phyloP scores from a whole-genome alignment of 768 basidiomycete genomes.

The Suillus subluteus region DNA sequence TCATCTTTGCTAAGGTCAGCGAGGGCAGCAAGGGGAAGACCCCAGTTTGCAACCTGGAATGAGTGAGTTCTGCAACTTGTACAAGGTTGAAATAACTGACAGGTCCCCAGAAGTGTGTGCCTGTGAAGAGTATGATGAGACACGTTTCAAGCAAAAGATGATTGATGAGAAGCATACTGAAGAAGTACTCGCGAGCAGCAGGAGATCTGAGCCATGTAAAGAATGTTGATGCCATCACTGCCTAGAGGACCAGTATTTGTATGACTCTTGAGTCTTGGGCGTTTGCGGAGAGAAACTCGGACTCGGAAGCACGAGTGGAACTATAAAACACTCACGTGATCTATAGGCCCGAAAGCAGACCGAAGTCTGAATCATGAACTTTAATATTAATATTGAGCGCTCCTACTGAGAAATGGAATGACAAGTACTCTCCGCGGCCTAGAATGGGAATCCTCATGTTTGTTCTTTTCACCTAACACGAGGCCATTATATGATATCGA shows the following conservation, averaged over 20 bases:
- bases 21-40: constrained; percentile 91
- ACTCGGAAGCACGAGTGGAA: background rate
- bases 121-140: constrained; percentile 45
- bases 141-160: constrained; percentile 10
- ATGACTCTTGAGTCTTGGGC: background rate
- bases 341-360: background rate
- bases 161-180: constrained; percentile 64
- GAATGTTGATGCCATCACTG: constrained; percentile 80
- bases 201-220: constrained; percentile 90
- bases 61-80: constrained; percentile 14
- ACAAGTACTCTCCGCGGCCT: constrained; percentile 21
- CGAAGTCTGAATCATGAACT: background rate
- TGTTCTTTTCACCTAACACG: background rate
- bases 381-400: background rate
- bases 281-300: background rate
- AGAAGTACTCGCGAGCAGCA: constrained; percentile 91
- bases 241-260: background rate
- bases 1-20: constrained; percentile 92
- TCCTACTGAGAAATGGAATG: background rate
- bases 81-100: constrained; percentile 51
- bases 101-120: constrained; percentile 98
- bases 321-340: constrained; percentile 18
- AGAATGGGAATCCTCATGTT: constrained; percentile 35
- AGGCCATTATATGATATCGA: constrained; percentile 5
- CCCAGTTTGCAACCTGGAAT: constrained; percentile 94